Evolutionary conservation across 495 filamentous ascomycete species (phyloP).

Genomic region (Aspergillus incahuasiensis): DNA sequence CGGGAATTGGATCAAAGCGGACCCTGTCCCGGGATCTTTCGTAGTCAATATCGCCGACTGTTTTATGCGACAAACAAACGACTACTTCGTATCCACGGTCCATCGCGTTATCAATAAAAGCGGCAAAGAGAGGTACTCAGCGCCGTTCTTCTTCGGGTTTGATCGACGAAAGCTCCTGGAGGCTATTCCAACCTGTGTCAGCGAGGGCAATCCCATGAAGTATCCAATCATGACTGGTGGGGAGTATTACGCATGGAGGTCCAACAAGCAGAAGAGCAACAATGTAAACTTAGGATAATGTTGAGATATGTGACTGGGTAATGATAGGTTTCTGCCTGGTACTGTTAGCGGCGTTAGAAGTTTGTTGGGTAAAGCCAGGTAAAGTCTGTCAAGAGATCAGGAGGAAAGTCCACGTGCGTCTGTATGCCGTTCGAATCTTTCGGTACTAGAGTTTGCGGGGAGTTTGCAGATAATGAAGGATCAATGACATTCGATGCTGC

Average conservation of each 20-base stretch:
- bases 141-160: background rate
- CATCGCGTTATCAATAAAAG: slow-evolving; percentile 4
- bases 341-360: too few relatives aligned
- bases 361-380: too few relatives aligned
- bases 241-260: slow-evolving; percentile 1
- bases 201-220: background rate
- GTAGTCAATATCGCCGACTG: slow-evolving; percentile 1
- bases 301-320: too few relatives aligned
- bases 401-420: too few relatives aligned
- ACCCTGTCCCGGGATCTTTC: background rate
- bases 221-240: background rate
- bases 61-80: background rate
- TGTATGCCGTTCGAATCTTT: too few relatives aligned
- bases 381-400: too few relatives aligned
- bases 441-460: too few relatives aligned
- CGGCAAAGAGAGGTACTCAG: background rate
- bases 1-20: slow-evolving; percentile 1
- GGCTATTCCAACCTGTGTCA: background rate
- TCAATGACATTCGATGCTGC: too few relatives aligned
- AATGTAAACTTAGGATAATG: too few relatives aligned
- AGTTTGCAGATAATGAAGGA: too few relatives aligned
- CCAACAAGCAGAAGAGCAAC: background rate
- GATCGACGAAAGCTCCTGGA: background rate
- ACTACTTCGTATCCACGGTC: background rate
- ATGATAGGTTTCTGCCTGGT: too few relatives aligned